phyloP scores from a whole-genome alignment of 2,329 filamentous ascomycete species.

The Botrytis byssoidea region DNA sequence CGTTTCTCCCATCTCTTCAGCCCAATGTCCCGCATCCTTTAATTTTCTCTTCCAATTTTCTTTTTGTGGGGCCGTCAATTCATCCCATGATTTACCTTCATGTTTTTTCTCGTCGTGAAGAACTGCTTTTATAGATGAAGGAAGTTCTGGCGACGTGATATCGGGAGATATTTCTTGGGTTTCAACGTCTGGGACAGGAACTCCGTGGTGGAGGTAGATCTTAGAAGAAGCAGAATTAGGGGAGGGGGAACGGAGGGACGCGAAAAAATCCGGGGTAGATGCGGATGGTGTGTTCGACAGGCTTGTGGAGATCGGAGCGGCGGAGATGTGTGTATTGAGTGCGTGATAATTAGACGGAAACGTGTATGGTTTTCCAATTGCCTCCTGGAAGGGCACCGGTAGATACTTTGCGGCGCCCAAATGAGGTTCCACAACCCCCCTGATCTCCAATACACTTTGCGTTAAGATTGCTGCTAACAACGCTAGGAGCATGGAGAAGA shows the following conservation, averaged over 20 bases:
- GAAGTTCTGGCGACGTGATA: neutral
- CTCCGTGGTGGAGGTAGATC: neutral
- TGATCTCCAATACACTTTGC: slow-evolving; percentile 37
- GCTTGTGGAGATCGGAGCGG: neutral
- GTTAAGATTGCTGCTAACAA: slow-evolving; percentile 32
- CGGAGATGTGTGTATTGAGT: neutral
- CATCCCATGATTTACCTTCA: slow-evolving; percentile 35
- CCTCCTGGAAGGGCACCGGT: slow-evolving; percentile 32
- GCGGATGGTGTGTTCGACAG: neutral
- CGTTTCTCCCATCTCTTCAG: slow-evolving; percentile 35
- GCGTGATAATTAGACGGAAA: slow-evolving; percentile 21
- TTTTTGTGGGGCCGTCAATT: slow-evolving; percentile 34
- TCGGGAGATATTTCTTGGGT: neutral
- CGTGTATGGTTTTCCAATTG: slow-evolving; percentile 32
- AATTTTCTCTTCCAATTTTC: slow-evolving; percentile 36
- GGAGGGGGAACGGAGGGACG: neutral
- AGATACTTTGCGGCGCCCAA: slow-evolving; percentile 33
- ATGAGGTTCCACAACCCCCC: slow-evolving; percentile 30
- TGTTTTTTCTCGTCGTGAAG: slow-evolving; percentile 33
- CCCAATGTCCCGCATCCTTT: slow-evolving; percentile 38
- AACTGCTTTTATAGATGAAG: slow-evolving; percentile 25
- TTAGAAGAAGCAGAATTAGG: neutral
- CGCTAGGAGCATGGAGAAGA: slow-evolving; percentile 30
- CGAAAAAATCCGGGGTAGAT: slow-evolving; percentile 11
- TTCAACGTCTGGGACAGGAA: neutral